Percentiles rank a stretch among this genome's conserved stretches.
Evolutionary conservation across 768 basidiomycete genomes (phyloP).

Genomic region (Stropharia rugosoannulata): DNA sequence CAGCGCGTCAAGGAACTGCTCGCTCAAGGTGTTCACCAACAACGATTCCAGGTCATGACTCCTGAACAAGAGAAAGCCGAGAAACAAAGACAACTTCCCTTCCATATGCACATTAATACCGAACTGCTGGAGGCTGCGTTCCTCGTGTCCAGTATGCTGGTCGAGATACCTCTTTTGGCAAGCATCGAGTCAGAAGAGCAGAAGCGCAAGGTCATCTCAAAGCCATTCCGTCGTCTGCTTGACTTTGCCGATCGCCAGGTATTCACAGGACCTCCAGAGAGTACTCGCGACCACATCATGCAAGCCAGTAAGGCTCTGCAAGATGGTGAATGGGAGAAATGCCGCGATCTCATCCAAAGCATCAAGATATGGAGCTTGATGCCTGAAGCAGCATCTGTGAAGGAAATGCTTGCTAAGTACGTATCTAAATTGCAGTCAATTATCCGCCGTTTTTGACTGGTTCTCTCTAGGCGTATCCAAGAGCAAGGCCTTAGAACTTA

Average conservation of each 20-base stretch:
- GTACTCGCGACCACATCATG: slow-evolving; percentile 98
- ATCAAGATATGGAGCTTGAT: slow-evolving; percentile 99
- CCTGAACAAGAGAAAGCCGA: slow-evolving; percentile 98
- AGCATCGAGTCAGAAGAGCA: slow-evolving; percentile 93
- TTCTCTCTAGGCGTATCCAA: slow-evolving; percentile 79
- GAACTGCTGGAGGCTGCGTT: slow-evolving; percentile 97
- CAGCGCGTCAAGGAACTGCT: slow-evolving; percentile 97
- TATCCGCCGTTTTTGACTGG: slow-evolving; percentile 4
- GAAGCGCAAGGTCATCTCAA: slow-evolving; percentile 92
- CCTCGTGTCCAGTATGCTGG: slow-evolving; percentile 97
- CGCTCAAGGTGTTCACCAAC: slow-evolving; percentile 94
- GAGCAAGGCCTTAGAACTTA: slow-evolving; percentile 97
- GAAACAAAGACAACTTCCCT: slow-evolving; percentile 92
- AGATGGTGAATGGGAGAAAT: slow-evolving; percentile 96
- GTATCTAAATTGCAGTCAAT: slow-evolving; percentile 21
- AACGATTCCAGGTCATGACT: slow-evolving; percentile 81
- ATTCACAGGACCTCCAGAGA: slow-evolving; percentile 98
- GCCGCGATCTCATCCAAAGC: slow-evolving; percentile 87
- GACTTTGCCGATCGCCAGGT: slow-evolving; percentile 98
- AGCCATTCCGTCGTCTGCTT: slow-evolving; percentile 91
- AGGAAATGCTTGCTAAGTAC: slow-evolving; percentile 93
- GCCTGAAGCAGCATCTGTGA: slow-evolving; percentile 84
- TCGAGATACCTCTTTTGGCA: slow-evolving; percentile 94
- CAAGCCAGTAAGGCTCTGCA: slow-evolving; percentile 97
- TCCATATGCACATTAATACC: slow-evolving; percentile 99